Percentiles rank a stretch among this genome's conserved stretches.
Conservation (phyloP, 495 filamentous ascomycete genomes). For the Hypoxylon rickii region DNA sequence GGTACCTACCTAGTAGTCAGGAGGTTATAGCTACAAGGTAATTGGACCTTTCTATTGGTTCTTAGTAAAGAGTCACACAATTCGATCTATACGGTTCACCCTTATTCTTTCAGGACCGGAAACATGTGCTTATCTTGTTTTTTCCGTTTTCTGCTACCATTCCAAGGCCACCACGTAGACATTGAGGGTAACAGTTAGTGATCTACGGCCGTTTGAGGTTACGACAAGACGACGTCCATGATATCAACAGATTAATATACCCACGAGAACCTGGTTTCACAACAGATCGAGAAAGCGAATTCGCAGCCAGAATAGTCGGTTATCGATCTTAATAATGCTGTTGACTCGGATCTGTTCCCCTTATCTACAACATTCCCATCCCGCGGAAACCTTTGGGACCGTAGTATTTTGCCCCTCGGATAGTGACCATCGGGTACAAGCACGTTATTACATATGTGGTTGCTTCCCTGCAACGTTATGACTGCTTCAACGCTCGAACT, state of each 20-base stretch:
- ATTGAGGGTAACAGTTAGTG: conserved; percentile 14
- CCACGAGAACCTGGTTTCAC: conserved; percentile 11
- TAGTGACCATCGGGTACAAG: conserved; percentile 1
- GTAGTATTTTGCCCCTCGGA: neutral
- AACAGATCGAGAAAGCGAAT: conserved; percentile 1
- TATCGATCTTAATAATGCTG: conserved; percentile 6
- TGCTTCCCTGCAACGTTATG: conserved; percentile 9
- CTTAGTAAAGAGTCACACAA: too few species aligned
- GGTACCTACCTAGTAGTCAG: neutral
- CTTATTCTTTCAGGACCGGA: too few species aligned
- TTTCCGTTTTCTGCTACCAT: neutral
- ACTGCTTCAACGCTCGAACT: neutral
- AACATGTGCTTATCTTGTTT: conserved; percentile 28
- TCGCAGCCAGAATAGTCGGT: conserved; percentile 1
- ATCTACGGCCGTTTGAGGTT: conserved; percentile 4
- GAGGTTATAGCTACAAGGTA: neutral
- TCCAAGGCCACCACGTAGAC: neutral
- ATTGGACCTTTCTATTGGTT: neutral
- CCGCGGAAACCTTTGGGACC: conserved; percentile 19
- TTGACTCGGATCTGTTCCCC: neutral
- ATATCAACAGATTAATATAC: conserved; percentile 8
- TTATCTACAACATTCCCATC: conserved; percentile 20
- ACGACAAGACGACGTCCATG: neutral
- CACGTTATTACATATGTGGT: neutral
- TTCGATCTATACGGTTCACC: too few species aligned